Evolutionary conservation across 2,329 filamentous ascomycete genomes (phyloP).

Genomic region (Teratosphaeria nubilosa): DNA sequence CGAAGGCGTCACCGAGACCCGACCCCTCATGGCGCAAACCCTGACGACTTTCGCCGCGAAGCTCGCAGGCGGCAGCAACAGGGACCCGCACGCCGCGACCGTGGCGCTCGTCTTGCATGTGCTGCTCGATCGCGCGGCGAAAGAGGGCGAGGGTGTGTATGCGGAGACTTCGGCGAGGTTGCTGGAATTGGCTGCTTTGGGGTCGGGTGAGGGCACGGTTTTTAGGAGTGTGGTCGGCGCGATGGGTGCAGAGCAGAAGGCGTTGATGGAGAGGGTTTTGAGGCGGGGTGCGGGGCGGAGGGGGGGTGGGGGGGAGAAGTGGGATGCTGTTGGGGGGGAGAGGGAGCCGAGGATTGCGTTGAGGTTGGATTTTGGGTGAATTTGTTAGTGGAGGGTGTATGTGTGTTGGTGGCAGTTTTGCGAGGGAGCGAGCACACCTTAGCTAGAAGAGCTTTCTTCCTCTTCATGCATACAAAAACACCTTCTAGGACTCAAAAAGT

Average conservation of each 20-base stretch:
- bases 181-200: slow-evolving; percentile 67
- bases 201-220: slow-evolving; percentile 45
- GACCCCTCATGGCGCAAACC: slow-evolving; percentile 60
- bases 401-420: too few species aligned
- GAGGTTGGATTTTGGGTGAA: slow-evolving; percentile 82
- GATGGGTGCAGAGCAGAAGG: slow-evolving; percentile 60
- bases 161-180: slow-evolving; percentile 66
- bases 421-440: too few species aligned
- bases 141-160: slow-evolving; percentile 39
- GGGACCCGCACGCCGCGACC: slow-evolving; percentile 43
- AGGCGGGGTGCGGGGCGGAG: slow-evolving; percentile 29
- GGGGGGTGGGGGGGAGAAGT: slow-evolving; percentile 25
- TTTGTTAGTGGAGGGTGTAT: background rate
- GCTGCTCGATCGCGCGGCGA: slow-evolving; percentile 65
- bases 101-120: slow-evolving; percentile 70
- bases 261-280: slow-evolving; percentile 60
- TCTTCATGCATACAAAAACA: too few species aligned
- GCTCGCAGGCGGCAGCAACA: slow-evolving; percentile 22
- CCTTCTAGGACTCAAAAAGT: too few species aligned
- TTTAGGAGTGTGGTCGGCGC: slow-evolving; percentile 67
- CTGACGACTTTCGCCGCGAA: slow-evolving; percentile 60
- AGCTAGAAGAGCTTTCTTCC: too few species aligned
- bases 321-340: slow-evolving; percentile 35
- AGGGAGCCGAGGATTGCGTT: slow-evolving; percentile 72
- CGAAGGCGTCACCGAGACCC: slow-evolving; percentile 71